Base-by-base conservation (phyloP, 2,329 filamentous ascomycete genomes). In the Epicoccum nigrum region DNA sequence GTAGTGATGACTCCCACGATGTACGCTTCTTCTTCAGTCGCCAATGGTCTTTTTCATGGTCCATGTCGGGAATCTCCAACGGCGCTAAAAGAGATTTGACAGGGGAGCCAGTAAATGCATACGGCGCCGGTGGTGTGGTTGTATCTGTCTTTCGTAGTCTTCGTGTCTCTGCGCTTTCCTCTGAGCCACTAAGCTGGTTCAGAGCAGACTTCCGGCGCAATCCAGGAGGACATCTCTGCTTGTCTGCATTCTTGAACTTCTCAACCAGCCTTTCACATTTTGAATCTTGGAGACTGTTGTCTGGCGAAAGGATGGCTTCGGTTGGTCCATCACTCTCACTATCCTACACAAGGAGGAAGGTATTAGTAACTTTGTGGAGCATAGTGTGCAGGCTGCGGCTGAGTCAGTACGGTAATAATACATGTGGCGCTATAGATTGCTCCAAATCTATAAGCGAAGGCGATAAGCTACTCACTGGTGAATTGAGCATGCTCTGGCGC, bases 401-500 rank as follows among this genome's bases (percentile, higher is more conserved):
- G 54, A 53, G 65, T 74, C 45, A 73, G 71, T 71, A 51, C 38
- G 57, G 62, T 58, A 60, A 55, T 55, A 33, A 63, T 62, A 54
- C 64, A 61, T 46, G 61, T 62, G 62, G 63, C 59, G 54, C 60
- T 67, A 54, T 51, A 53, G 43, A 52, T 47, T 23, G 49, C 43
- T 47, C 44, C 9, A 27, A 47, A 47, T 52, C 49, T 28, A 47
- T 47, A 52, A 23, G 43, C 49, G 43, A 16, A 30, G 38, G 38
- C 43, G 38, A 27, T 6, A 44, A 44, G 33, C 50, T 56, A 87
- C 90, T 78, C 86, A 95, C 91, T 71, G 93, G 93, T 79, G 92
- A 96, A 81, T 96, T 97, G 54, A 97, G 82, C 84, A 96, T 95
- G 75, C 87, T 93, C 75, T 96, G 91, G 55, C 93, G 84, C 81